These are phyloP conservation scores for Calonectria pauciramosa DNA, from an alignment of 2,329 filamentous ascomycete genomes.

Conservation along the genomic window DNA sequence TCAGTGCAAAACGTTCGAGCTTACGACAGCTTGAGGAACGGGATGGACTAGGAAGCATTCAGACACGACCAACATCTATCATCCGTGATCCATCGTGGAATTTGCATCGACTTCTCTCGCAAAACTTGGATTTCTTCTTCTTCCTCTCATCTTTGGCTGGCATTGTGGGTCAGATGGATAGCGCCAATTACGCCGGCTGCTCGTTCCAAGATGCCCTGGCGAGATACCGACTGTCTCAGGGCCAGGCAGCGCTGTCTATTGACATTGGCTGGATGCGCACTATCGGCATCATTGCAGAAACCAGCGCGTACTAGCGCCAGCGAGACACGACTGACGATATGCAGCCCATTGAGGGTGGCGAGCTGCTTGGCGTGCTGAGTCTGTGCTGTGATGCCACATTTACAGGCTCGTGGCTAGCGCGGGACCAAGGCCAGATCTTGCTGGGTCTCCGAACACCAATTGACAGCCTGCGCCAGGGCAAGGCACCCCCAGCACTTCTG, in stretches of 20 bases:
- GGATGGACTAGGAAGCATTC: background rate
- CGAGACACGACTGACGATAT: no score
- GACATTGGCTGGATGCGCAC: no score
- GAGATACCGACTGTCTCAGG: background rate
- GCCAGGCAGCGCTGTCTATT: background rate
- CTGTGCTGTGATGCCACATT: no score
- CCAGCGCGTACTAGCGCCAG: no score
- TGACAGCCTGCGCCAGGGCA: background rate
- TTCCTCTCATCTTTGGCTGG: background rate
- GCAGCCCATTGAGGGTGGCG: no score
- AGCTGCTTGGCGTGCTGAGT: no score
- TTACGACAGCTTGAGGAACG: background rate
- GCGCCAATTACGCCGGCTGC: background rate
- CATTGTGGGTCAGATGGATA: background rate
- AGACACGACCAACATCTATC: background rate
- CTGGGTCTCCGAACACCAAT: no score
- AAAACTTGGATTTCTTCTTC: background rate
- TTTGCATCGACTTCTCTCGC: background rate
- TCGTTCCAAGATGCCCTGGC: background rate
- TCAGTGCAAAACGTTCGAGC: background rate
- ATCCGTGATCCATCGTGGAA: background rate
- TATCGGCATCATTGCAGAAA: no score
- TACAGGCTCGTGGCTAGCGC: no score
- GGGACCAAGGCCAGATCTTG: no score
- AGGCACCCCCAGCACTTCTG: background rate